A percentile compares a stretch with the other conserved stretches of the same genome.
phyloP scores from a whole-genome alignment of 257 asterid species.

The Eustoma russellianum region DNA sequence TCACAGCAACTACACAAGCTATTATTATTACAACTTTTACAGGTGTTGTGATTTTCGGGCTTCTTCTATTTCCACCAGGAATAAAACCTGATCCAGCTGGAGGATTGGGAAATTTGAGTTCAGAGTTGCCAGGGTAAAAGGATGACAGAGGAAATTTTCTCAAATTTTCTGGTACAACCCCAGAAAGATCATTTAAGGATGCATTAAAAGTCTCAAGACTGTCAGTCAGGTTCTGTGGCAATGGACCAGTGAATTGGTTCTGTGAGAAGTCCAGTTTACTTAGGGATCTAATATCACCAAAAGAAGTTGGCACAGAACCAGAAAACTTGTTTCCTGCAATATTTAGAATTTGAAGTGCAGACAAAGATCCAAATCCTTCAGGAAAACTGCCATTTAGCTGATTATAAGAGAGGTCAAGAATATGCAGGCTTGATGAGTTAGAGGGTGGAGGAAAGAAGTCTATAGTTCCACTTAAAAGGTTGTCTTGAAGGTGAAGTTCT shows the following conservation, averaged over 20 bases:
- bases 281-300: slow-evolving; percentile 41
- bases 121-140: slow-evolving; percentile 88
- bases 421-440: slow-evolving; percentile 34
- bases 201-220: slow-evolving; percentile 70
- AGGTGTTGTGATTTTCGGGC: slow-evolving; percentile 30
- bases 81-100: slow-evolving; percentile 45
- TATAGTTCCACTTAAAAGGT: slow-evolving; percentile 46
- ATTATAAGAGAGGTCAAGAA: slow-evolving; percentile 69
- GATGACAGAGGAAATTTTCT: slow-evolving; percentile 71
- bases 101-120: slow-evolving; percentile 67
- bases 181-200: slow-evolving; percentile 72
- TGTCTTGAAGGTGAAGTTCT: slow-evolving; percentile 68
- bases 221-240: slow-evolving; percentile 53
- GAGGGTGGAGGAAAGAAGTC: slow-evolving; percentile 44
- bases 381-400: slow-evolving; percentile 51
- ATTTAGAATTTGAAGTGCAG: slow-evolving; percentile 47
- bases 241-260: slow-evolving; percentile 62
- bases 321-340: slow-evolving; percentile 69
- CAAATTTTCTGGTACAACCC: slow-evolving; percentile 80
- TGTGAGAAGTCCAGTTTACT: slow-evolving; percentile 48
- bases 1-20: slow-evolving; percentile 45
- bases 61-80: slow-evolving; percentile 24
- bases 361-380: slow-evolving; percentile 48
- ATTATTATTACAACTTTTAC: slow-evolving; percentile 50
- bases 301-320: slow-evolving; percentile 56